Conservation (phyloP, 2,329 filamentous ascomycete species). For the Fusarium robinianum region DNA sequence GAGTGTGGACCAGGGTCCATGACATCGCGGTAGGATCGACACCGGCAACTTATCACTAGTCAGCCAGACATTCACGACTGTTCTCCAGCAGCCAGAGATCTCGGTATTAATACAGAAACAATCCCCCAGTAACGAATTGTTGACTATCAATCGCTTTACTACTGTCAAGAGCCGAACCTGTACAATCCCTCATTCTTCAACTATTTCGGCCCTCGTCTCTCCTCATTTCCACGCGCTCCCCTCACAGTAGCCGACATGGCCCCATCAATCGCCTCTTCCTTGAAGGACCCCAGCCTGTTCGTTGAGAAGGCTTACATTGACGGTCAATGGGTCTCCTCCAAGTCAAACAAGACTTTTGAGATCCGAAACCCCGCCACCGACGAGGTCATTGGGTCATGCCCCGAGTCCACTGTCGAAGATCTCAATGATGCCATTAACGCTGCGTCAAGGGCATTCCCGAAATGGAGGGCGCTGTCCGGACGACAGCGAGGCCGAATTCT, state of each 20-base stretch:
- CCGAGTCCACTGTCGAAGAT: constrained; percentile 71
- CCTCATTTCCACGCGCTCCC: background rate
- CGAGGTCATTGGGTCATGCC: constrained; percentile 68
- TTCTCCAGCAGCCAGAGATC: background rate
- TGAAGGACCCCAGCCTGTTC: constrained; percentile 19
- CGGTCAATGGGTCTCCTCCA: constrained; percentile 72
- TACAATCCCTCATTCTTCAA: no score
- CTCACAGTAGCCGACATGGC: constrained; percentile 4
- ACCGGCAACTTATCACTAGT: no score
- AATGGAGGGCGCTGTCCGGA: constrained; percentile 61
- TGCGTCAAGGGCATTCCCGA: constrained; percentile 59
- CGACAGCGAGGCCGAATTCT: constrained; percentile 64
- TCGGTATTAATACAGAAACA: background rate
- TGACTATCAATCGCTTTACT: background rate
- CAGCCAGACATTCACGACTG: background rate
- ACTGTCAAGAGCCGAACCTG: background rate
- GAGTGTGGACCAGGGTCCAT: no score
- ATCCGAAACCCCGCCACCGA: constrained; percentile 71
- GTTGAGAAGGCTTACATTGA: constrained; percentile 63
- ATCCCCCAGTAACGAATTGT: background rate
- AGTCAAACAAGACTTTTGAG: constrained; percentile 72
- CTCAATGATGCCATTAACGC: constrained; percentile 70
- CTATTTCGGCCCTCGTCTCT: no score
- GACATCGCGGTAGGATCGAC: no score
- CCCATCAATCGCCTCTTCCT: constrained; percentile 7